These are phyloP conservation scores for Malania oleifera DNA, from an alignment of 164 flowering plant species.

Conservation along the genomic window DNA sequence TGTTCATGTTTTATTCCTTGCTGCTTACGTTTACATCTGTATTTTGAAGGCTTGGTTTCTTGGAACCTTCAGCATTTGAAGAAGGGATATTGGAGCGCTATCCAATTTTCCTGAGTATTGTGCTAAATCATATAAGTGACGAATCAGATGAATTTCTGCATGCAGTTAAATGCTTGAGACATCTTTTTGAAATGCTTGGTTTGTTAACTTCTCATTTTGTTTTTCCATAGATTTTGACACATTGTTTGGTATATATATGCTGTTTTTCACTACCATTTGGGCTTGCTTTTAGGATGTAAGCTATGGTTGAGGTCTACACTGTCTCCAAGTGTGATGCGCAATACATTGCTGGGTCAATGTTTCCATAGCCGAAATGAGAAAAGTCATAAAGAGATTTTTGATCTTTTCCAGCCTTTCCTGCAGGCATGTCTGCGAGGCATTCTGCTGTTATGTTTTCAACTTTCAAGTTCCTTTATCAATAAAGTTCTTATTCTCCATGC, in stretches of 20 bases:
- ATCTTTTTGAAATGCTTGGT: slow-evolving; percentile 92
- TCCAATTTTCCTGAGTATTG: slow-evolving; percentile 78
- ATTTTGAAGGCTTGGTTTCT: slow-evolving; percentile 67
- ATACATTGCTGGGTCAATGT: slow-evolving; percentile 88
- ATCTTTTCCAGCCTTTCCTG: slow-evolving; percentile 87
- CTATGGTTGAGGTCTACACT: slow-evolving; percentile 85
- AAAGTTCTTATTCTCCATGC: too few species aligned
- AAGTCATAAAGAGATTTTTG: slow-evolving; percentile 95
- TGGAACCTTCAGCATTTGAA: slow-evolving; percentile 88
- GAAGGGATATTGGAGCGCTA: slow-evolving; percentile 89
- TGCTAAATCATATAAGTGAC: slow-evolving; percentile 85
- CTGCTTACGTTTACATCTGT: slow-evolving; percentile 17
- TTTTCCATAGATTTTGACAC: slow-evolving; percentile 1
- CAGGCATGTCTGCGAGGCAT: slow-evolving; percentile 54
- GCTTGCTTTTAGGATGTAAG: slow-evolving; percentile 61
- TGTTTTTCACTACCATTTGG: slow-evolving; percentile 6
- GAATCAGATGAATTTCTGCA: slow-evolving; percentile 79
- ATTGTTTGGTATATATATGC: neutral
- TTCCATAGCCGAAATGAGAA: slow-evolving; percentile 91
- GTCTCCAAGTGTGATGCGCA: slow-evolving; percentile 94
- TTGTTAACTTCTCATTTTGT: slow-evolving; percentile 15
- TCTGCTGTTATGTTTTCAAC: slow-evolving; percentile 10
- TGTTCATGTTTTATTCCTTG: slow-evolving; percentile 3
- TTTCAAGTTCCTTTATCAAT: neutral
- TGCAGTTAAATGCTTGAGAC: slow-evolving; percentile 79